Base-by-base conservation (phyloP, 2,329 filamentous ascomycete genomes). In the Botrytis cinerea region DNA sequence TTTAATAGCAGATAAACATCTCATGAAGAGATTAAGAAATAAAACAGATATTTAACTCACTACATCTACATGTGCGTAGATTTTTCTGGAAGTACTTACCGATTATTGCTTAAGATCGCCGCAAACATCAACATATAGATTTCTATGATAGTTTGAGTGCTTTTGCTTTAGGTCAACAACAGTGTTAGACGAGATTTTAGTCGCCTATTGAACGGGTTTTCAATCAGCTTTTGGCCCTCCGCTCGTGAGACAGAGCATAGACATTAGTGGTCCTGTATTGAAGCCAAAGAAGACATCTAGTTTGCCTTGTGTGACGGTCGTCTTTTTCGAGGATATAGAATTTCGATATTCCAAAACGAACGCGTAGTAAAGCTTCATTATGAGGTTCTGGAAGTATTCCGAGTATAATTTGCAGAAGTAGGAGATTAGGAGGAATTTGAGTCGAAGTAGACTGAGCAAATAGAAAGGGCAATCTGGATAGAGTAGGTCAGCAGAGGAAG, bases 351-450 rank as follows among this genome's bases (percentile, higher is more conserved):
- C 7, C 25, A 10, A 4, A 8, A 28, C 25, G 1, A 28, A 10
- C 12, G 7, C 9, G 2, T 43, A n/a, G 35, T 3, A 12, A 5
- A 28, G 1, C 5, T n/a, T 6, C 2, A 18, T 43, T 43, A 25
- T n/a, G 25, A 18, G n/a, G 2, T 8, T 14, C 28, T 3, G 12
- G 2, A 8, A 14, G 22, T 38, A 16, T n/a, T 0, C 1, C 9
- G 25, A 43, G 8, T 7, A 3, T 43, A 1, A 7, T 16, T 6
- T 3, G 2, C 6, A 43, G 5, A 6, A n/a, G 12, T 25, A n/a
- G 12, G 1, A 10, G 2, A 43, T 7, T 8, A 28, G 38, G 16
- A 20, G 25, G 7, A 28, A 5, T 18, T 20, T 38, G 7, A 43
- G 8, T 62, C 25, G 40, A 18, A 0, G 25, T 43, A 16, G 16